Base-by-base conservation (phyloP, 352 stramenopile genomes). In the Pythium folliculosum region DNA sequence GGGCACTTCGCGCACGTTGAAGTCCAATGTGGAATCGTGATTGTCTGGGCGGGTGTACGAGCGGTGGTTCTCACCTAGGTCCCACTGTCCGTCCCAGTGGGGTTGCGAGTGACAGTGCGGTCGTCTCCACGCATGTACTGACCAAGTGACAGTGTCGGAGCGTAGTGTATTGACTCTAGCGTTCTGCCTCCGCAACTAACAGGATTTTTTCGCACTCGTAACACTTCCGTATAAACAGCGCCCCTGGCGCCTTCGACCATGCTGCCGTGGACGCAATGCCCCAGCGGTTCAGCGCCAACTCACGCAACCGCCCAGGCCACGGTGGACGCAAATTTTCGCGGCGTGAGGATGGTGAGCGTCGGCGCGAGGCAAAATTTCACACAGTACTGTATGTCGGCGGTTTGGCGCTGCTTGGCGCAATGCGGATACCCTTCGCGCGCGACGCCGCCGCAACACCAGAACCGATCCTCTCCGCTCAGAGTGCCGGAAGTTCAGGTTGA, bases 1-100 rank as follows among this genome's bases (percentile, higher is more conserved):
- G 50, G 50, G 50, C 50, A 56, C 50, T 56, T 56, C 8, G 2
- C 22, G 6, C 54, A 61, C 54, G 22, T 61, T 61, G 54, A 61
- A 61, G 54, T 52, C 54, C 9, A 21, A 25, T 38, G n/a, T n/a
- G 17, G 54, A 49, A 40, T 30, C 19, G 54, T 48, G 50, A 56
- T 56, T 56, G 50, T 30, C 50, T 37, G 25, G 50, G 10, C 50
- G 44, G n/a, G 8, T n/a, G 54, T 19, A n/a, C 21, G 14, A 14
- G 4, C 13, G 7, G 54, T 51, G 37, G 37, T 38, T 25, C 40
- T n/a, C 40, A 17, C 21, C 32, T 5, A 35, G 2, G 27, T 61
- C 54, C 54, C 54, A 61, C 54, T 61, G 22, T 61, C 21, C 12
- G 35, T 32, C 27, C 3, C 27, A 32, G 27, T n/a, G 45, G 45